These are phyloP conservation scores for Ceratobasidium sp. DNA, from an alignment of 1,284 basidiomycete species.

Conservation along the genomic window DNA sequence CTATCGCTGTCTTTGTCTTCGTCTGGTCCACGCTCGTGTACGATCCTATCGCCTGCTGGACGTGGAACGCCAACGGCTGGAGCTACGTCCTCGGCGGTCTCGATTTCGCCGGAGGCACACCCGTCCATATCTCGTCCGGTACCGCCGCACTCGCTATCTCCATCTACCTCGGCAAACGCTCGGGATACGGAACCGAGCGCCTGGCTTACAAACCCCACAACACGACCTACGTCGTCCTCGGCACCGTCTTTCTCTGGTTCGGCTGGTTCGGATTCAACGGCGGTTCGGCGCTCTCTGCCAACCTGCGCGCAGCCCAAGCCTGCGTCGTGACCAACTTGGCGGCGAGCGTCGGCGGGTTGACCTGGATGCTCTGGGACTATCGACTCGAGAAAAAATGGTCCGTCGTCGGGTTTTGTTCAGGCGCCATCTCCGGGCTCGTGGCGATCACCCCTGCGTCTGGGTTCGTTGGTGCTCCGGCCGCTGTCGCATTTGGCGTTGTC, in stretches of 20 bases:
- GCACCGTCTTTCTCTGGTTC: conserved; percentile 96
- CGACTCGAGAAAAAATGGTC: conserved; percentile 94
- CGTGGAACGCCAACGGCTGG: conserved; percentile 94
- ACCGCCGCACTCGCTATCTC: conserved; percentile 92
- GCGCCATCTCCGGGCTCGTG: conserved; percentile 90
- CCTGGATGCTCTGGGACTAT: conserved; percentile 97
- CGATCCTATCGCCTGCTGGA: conserved; percentile 93
- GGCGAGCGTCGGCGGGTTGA: conserved; percentile 86
- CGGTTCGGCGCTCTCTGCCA: conserved; percentile 85
- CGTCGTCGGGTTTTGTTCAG: conserved; percentile 95
- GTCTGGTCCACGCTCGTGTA: conserved; percentile 94
- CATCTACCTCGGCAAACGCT: conserved; percentile 82
- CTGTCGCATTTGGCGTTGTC: conserved; percentile 87
- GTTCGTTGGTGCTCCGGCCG: conserved; percentile 86
- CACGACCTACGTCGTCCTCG: conserved; percentile 89
- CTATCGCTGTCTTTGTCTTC: conserved; percentile 89
- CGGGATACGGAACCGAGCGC: conserved; percentile 93
- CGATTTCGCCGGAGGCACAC: conserved; percentile 94
- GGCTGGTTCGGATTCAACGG: conserved; percentile 97
- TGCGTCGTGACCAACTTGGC: conserved; percentile 94
- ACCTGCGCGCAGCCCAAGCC: conserved; percentile 88
- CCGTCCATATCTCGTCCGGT: conserved; percentile 93
- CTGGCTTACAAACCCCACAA: conserved; percentile 92
- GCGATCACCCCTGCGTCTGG: conserved; percentile 94
- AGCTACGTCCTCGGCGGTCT: conserved; percentile 81